A percentile compares a stretch with the other conserved stretches of the same genome.
phyloP scores from a whole-genome alignment of 768 basidiomycete species.

The Agaricus sinodeliciosus region DNA sequence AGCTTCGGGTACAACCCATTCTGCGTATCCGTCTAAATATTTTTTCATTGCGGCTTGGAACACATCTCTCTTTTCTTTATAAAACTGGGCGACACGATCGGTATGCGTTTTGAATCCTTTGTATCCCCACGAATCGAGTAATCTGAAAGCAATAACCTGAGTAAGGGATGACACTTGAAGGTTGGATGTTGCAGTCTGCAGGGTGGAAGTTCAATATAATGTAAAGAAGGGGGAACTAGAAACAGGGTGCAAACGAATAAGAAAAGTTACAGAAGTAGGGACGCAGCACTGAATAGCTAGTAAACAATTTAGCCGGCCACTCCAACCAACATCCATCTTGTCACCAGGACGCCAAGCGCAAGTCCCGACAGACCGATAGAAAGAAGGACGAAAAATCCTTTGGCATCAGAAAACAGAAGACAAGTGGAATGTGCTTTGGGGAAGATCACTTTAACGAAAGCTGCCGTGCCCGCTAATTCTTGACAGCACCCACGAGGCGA shows the following conservation, averaged over 20 bases:
- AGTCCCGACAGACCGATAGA: too few relatives aligned
- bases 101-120: constrained; percentile 70
- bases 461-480: not conserved
- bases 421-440: too few relatives aligned
- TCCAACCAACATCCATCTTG: too few relatives aligned
- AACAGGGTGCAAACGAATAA: not conserved
- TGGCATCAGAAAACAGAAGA: too few relatives aligned
- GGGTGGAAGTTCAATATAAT: not conserved
- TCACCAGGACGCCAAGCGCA: too few relatives aligned
- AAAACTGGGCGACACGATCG: constrained; percentile 63
- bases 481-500: not conserved
- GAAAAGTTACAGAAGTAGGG: not conserved
- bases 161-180: constrained; percentile 60
- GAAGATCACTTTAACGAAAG: not conserved
- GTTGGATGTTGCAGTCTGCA: constrained; percentile 59
- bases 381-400: too few relatives aligned
- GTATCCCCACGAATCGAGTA: constrained; percentile 70
- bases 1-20: constrained; percentile 65
- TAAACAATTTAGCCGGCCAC: too few relatives aligned
- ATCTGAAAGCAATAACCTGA: constrained; percentile 51
- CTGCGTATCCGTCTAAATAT: constrained; percentile 72
- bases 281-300: not conserved
- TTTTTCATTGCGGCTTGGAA: constrained; percentile 73
- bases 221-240: not conserved
- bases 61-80: constrained; percentile 63